Percentiles rank a stretch among this genome's conserved stretches.
Evolutionary conservation across 2,329 filamentous ascomycete species (phyloP).

Genomic region (Aspergillus felis): DNA sequence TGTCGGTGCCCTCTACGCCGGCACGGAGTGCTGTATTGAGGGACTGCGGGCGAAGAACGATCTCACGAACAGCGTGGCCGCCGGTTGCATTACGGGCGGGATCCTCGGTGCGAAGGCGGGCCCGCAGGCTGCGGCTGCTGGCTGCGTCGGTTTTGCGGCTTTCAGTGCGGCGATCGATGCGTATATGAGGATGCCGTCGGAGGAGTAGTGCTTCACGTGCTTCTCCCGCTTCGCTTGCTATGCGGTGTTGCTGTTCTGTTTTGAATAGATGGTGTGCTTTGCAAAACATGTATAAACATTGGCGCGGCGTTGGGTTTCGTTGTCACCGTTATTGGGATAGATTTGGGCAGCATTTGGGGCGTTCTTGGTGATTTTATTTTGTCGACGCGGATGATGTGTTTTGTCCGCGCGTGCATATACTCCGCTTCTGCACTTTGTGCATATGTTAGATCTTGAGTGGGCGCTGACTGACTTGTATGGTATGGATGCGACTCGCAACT

Average conservation of each 20-base stretch:
- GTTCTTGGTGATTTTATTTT: not conserved
- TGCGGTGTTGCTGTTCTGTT: not conserved
- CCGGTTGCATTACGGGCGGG: slow-evolving; percentile 87
- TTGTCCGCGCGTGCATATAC: not conserved
- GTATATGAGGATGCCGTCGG: slow-evolving; percentile 72
- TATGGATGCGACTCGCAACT: not conserved
- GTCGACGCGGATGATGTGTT: not conserved
- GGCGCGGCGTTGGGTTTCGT: not conserved
- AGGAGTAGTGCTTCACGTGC: slow-evolving; percentile 22
- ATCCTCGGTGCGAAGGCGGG: slow-evolving; percentile 82
- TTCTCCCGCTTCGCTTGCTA: not conserved
- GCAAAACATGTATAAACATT: not conserved
- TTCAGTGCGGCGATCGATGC: slow-evolving; percentile 90
- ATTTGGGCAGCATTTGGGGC: not conserved
- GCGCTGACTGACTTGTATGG: not conserved
- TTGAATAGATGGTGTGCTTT: not conserved
- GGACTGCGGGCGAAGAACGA: slow-evolving; percentile 89
- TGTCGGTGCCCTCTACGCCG: slow-evolving; percentile 84
- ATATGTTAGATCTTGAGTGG: not conserved
- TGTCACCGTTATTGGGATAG: not conserved
- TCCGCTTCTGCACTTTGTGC: not conserved
- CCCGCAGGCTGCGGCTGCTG: slow-evolving; percentile 80
- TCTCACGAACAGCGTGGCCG: slow-evolving; percentile 77
- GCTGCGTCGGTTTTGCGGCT: slow-evolving; percentile 89
- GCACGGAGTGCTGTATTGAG: slow-evolving; percentile 95